phyloP scores from a whole-genome alignment of 2,329 filamentous ascomycete genomes.

The Fusarium acutatum region DNA sequence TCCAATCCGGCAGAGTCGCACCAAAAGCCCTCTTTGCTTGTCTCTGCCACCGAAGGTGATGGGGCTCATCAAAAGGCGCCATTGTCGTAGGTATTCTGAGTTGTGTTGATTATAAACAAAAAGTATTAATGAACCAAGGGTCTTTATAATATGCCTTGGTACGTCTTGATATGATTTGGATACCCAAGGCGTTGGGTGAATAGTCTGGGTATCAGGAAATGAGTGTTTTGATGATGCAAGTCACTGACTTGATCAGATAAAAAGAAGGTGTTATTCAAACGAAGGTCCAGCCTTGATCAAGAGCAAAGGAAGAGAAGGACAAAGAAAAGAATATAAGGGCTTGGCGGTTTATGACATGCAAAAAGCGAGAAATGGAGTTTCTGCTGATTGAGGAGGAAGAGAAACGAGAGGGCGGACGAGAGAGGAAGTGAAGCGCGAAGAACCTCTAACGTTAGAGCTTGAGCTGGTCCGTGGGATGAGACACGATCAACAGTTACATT shows the following conservation, averaged over 20 bases:
- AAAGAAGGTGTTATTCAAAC: slow-evolving; percentile 26
- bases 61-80: slow-evolving; percentile 18
- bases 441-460: not conserved
- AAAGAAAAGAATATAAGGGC: slow-evolving; percentile 19
- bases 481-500: slow-evolving; percentile 31
- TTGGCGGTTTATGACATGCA: slow-evolving; percentile 30
- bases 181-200: slow-evolving; percentile 11
- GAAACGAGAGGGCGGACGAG: slow-evolving; percentile 23
- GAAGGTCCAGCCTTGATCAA: slow-evolving; percentile 40
- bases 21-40: slow-evolving; percentile 27
- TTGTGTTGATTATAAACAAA: not conserved
- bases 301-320: slow-evolving; percentile 30
- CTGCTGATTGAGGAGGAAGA: slow-evolving; percentile 14
- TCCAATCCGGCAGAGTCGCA: slow-evolving; percentile 38
- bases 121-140: slow-evolving; percentile 3
- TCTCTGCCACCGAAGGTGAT: slow-evolving; percentile 29
- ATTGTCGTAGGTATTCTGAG: slow-evolving; percentile 14
- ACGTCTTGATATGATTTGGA: slow-evolving; percentile 1
- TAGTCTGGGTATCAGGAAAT: slow-evolving; percentile 15
- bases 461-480: slow-evolving; percentile 22
- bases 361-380: slow-evolving; percentile 5
- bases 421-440: slow-evolving; percentile 13
- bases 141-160: not conserved
- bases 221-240: slow-evolving; percentile 28
- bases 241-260: slow-evolving; percentile 34